Base-by-base conservation (phyloP, 1,139 yeast species). In the Suhomyces atakaporum region DNA sequence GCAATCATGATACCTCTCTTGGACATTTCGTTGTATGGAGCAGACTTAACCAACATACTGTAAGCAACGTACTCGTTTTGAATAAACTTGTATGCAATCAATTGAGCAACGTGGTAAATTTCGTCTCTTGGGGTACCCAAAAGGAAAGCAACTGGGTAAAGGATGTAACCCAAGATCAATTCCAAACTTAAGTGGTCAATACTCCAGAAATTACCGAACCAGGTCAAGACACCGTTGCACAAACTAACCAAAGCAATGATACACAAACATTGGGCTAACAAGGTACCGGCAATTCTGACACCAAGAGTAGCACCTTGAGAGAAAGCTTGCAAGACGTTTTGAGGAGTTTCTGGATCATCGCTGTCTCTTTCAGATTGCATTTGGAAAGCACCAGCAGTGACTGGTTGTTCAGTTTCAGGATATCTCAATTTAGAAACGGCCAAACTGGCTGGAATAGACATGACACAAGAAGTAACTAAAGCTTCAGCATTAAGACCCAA, bases 391-490 rank as follows among this genome's bases (percentile, higher is more conserved):
- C 82, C 81, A 38, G 69, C 58, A 16, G 84, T 72, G 27, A 79
- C 50, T 2, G 84, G 71, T 42, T 64, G 70, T 48, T 80, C 84
- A 13, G 77, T 70, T 54, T 80, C 86, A 11, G 86, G 86, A 47
- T 62, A 67, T 56, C 85, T 70, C 47, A 80, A 65, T 54, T 79
- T 79, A 12, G 85, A 77, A 16, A 79, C 75, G 7, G 84, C 83
- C 43, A 80, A 63, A 7, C 84, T 75, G 20, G 83, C 82, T 5
- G 86, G 86, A 53, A 80, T 79, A 2, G 84, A 79, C 86, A 80
- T 80, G 42, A 80, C 82, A 68, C 85, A 80, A 18, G 84, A 76
- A 14, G 83, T 75, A 16, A 80, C 78, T 50, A 80, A 66, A 6
- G 84, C 84, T 53, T 79, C 83, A 2, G 85, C 72, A 47, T 77